Percentiles rank a stretch among this genome's conserved stretches.
These are phyloP conservation scores for Artemisia tridentata DNA, from an alignment of 129 eudicot species.

Conservation along the genomic window DNA sequence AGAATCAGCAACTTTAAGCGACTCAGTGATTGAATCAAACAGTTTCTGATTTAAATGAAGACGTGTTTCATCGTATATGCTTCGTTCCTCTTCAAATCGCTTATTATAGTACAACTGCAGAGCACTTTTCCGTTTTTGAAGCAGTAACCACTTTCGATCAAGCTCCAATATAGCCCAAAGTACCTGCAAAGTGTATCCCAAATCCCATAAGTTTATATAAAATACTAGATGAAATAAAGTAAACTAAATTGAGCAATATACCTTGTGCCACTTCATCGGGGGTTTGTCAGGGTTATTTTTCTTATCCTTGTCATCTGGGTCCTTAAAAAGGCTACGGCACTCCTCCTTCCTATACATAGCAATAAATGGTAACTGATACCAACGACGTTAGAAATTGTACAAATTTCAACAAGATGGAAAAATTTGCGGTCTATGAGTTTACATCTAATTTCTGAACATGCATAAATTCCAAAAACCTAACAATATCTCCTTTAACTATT, in stretches of 20 bases:
- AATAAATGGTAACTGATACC: constrained; percentile 62
- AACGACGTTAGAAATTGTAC: not conserved
- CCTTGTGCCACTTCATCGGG: constrained; percentile 78
- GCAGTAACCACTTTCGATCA: constrained; percentile 82
- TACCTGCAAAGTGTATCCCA: constrained; percentile 11
- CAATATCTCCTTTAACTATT: constrained; percentile 47
- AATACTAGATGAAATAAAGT: not conserved
- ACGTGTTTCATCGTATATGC: not conserved
- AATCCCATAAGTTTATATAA: not conserved
- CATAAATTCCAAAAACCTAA: constrained; percentile 69
- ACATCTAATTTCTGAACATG: constrained; percentile 50
- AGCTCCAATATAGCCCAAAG: constrained; percentile 43
- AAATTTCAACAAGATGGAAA: not conserved
- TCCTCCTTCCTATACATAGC: constrained; percentile 91
- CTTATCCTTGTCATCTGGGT: constrained; percentile 19
- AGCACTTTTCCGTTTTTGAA: constrained; percentile 86
- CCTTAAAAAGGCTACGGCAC: constrained; percentile 61
- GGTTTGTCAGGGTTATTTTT: constrained; percentile 6
- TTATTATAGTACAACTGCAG: constrained; percentile 58
- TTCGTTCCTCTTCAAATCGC: constrained; percentile 72
- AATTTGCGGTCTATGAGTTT: not conserved
- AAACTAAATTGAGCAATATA: constrained; percentile 4
- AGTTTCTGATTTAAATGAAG: no score
- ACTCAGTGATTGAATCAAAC: no score
- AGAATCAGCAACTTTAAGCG: no score